Conservation (phyloP, 2,329 filamentous ascomycete genomes). For the Penicillium hesseltinei region DNA sequence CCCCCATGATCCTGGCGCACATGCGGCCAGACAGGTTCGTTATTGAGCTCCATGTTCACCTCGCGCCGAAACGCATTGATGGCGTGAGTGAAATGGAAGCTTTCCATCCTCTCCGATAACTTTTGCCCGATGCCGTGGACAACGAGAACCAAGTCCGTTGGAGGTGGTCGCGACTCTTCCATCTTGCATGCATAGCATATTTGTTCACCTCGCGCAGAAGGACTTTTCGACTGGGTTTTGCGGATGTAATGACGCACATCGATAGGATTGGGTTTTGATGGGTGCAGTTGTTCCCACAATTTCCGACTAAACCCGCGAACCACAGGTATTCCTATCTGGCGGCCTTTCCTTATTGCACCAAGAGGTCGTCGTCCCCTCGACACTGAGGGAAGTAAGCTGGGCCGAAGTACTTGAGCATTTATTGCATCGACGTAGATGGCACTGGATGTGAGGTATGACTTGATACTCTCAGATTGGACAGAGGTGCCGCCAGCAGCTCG, state of each 20-base stretch:
- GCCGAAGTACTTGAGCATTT: slow-evolving; percentile 81
- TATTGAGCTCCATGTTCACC: slow-evolving; percentile 79
- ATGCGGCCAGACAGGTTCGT: slow-evolving; percentile 69
- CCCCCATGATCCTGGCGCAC: slow-evolving; percentile 77
- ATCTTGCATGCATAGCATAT: slow-evolving; percentile 58
- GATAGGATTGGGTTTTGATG: slow-evolving; percentile 45
- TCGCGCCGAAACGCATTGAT: slow-evolving; percentile 87
- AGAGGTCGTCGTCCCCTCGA: slow-evolving; percentile 81
- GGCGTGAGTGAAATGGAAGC: slow-evolving; percentile 94
- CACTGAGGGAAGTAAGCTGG: slow-evolving; percentile 77
- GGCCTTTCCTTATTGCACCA: slow-evolving; percentile 77
- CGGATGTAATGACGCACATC: slow-evolving; percentile 45
- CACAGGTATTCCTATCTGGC: slow-evolving; percentile 81
- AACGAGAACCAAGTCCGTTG: slow-evolving; percentile 85
- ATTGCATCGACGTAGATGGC: slow-evolving; percentile 79
- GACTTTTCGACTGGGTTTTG: slow-evolving; percentile 36
- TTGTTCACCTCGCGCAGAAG: slow-evolving; percentile 26
- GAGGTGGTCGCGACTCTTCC: slow-evolving; percentile 63
- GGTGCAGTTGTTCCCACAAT: slow-evolving; percentile 72
- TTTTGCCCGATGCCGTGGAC: slow-evolving; percentile 97
- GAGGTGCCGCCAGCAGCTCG: slow-evolving; percentile 41
- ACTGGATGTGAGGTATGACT: slow-evolving; percentile 69
- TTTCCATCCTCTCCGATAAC: slow-evolving; percentile 88
- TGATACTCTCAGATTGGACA: slow-evolving; percentile 48
- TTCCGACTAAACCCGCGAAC: slow-evolving; percentile 81